These are phyloP conservation scores for Zasmidium cellare DNA, from an alignment of 2,329 filamentous ascomycete species.

Conservation along the genomic window DNA sequence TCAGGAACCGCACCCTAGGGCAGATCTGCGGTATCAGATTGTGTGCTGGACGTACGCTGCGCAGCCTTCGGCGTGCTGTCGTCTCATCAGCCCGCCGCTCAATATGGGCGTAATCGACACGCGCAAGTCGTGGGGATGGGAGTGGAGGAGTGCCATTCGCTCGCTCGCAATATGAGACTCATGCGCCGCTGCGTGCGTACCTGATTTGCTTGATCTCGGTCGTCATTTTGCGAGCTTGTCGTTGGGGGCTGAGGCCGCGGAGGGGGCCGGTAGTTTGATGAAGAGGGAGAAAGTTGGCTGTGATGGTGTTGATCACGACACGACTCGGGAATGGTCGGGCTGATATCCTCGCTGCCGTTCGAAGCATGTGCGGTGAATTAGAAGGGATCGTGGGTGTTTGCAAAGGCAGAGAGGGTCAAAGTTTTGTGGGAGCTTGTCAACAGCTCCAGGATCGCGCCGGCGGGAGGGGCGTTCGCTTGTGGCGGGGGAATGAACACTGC, in stretches of 20 bases:
- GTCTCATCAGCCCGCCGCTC: neutral
- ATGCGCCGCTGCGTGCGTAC: neutral
- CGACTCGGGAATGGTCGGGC: neutral
- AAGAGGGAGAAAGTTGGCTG: neutral
- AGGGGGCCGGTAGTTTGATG: slow-evolving; percentile 3
- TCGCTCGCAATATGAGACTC: neutral
- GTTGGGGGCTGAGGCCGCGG: neutral
- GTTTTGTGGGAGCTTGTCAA: neutral
- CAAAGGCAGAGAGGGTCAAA: too few relatives aligned
- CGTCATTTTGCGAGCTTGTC: slow-evolving; percentile 33
- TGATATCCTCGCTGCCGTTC: neutral
- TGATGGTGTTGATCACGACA: neutral
- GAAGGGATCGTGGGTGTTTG: neutral
- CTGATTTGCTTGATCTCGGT: slow-evolving; percentile 45
- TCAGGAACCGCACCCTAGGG: neutral
- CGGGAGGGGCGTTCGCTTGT: too few relatives aligned
- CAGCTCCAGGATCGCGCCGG: neutral
- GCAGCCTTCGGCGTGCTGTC: slow-evolving; percentile 41
- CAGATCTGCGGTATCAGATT: neutral
- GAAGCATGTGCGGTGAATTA: neutral
- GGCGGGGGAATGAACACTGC: too few relatives aligned
- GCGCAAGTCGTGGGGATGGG: neutral
- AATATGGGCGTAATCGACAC: neutral
- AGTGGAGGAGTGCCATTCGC: neutral
- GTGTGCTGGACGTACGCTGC: slow-evolving; percentile 47